phyloP scores from a whole-genome alignment of 306 rosid genomes.

The Amphicarpaea edgeworthii region DNA sequence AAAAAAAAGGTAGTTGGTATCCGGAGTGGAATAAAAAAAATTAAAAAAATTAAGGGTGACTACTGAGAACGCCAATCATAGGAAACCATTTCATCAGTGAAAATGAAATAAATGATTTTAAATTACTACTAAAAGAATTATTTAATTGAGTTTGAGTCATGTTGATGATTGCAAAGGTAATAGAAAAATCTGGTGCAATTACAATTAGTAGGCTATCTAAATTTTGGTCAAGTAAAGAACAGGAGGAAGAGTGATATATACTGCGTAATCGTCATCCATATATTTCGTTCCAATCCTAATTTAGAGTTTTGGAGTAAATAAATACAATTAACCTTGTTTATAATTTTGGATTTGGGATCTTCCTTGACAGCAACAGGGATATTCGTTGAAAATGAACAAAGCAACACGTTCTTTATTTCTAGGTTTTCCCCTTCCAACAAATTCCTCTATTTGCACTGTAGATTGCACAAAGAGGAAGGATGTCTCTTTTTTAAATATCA shows the following conservation, averaged over 20 bases:
- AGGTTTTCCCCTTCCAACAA: not conserved
- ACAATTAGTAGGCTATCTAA: not conserved
- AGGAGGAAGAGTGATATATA: not conserved
- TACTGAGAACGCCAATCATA: conserved; percentile 20
- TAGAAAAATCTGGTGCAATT: conserved; percentile 3
- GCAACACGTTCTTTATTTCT: not conserved
- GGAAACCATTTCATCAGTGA: conserved; percentile 32
- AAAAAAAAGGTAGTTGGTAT: conserved; percentile 32
- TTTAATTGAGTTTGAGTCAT: conserved; percentile 48
- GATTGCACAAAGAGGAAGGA: not conserved
- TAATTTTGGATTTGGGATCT: not conserved
- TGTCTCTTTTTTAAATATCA: not conserved
- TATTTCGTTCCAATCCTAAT: not conserved
- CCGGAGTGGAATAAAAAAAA: conserved; percentile 16
- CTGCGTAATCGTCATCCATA: not conserved
- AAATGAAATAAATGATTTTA: conserved; percentile 36
- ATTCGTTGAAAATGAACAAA: conserved; percentile 9
- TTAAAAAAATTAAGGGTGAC: conserved; percentile 11
- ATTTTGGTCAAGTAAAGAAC: conserved; percentile 30
- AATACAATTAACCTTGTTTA: not conserved
- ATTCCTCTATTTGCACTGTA: not conserved
- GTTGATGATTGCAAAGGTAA: conserved; percentile 40
- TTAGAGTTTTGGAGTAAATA: not conserved
- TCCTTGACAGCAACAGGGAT: not conserved
- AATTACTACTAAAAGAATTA: not conserved